Base-by-base conservation (phyloP, 805 yeast species). In the Candida namnaoensis region DNA sequence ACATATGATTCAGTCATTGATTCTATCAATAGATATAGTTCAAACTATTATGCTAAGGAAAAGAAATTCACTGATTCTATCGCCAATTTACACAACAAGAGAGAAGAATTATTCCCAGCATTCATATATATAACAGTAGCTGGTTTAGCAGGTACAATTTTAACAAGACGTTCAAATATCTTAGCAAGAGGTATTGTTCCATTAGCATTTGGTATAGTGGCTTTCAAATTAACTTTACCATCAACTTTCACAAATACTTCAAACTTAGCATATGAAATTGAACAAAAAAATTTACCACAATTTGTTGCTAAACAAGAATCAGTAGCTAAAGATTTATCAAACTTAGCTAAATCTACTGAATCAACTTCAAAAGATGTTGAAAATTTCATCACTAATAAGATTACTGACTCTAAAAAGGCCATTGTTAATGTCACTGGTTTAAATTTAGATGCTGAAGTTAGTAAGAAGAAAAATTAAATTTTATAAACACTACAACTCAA, bases 181-280 rank as follows among this genome's bases (percentile, higher is more conserved):
- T 40, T 80, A 3, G 54, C 82, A 11, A 76, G 80, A 52, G 66
- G 71, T 4, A 46, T 72, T 1, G 63, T 74, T 13, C 95, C 95
- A 1, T 42, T 80, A 3, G 62, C 66, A 0, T 69, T 82, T 41
- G 93, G 90, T 12, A 46, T 73, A 27, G 72, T 65, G 6, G 78
- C 91, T 1, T 85, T 88, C 64, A 74, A 68, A 45, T 70, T 74
- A 57, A 80, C 84, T 51, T 69, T 86, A 52, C 96, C 96, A 14
- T 62, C 70, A 39, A 88, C 96, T 0, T 85, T 75, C 52, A 52
- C 54, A 35, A 85, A 82, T 58, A 76, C 86, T 8, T 62, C 72
- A 12, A 59, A 64, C 7, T 76, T 80, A 51, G 62, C 73, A 4
- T 79, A 86, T 77, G 62, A 65, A 41, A 66, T 76, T 46, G 93